Conservation (phyloP, 2,329 filamentous ascomycete species). For the Anthostomella pinea region DNA sequence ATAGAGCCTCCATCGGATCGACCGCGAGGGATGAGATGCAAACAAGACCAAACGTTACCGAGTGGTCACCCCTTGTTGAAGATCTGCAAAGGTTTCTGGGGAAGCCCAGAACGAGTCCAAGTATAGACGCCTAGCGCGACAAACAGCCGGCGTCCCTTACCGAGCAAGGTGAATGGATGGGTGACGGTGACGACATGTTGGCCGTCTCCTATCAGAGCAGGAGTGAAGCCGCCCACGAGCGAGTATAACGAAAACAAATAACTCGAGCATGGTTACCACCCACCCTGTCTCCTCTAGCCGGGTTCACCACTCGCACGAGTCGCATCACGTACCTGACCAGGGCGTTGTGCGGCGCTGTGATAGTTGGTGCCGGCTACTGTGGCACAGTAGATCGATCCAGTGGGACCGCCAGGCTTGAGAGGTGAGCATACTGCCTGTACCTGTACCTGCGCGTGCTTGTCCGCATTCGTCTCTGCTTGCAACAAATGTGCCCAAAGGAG, state of each 20-base stretch:
- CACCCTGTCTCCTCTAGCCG: no score
- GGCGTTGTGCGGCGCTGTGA: no score
- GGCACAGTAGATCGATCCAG: not conserved
- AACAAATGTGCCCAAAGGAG: not conserved
- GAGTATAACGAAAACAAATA: not conserved
- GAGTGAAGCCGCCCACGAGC: constrained; percentile 8
- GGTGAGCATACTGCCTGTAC: no score
- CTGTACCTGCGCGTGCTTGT: not conserved
- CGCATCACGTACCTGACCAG: no score
- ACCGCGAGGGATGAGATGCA: not conserved
- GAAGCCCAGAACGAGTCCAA: constrained; percentile 4
- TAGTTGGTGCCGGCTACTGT: not conserved
- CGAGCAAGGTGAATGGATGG: not conserved
- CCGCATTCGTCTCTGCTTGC: not conserved
- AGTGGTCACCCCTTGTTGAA: not conserved
- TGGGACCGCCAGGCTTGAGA: not conserved
- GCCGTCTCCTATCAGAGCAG: constrained; percentile 6
- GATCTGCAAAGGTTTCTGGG: constrained; percentile 1
- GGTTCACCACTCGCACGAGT: no score
- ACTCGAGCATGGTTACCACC: not conserved
- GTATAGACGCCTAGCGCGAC: constrained; percentile 4
- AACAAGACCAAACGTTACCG: not conserved
- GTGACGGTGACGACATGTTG: not conserved
- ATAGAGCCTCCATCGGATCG: not conserved
- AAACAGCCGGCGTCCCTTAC: not conserved